phyloP scores from a whole-genome alignment of 371 early-diverging fungal species.

The Fennellomyces sp. region DNA sequence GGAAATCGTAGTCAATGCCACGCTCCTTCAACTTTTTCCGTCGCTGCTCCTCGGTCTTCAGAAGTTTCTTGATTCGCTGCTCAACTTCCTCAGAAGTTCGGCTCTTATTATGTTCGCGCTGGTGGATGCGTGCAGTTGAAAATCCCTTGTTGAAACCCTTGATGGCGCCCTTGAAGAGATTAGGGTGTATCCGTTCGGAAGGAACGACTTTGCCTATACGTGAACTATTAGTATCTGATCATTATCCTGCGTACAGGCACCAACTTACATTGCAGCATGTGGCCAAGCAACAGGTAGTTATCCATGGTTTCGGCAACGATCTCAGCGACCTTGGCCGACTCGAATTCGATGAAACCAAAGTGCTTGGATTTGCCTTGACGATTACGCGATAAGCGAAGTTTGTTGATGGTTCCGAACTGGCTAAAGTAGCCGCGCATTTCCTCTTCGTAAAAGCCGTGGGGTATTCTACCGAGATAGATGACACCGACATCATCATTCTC shows the following conservation, averaged over 20 bases:
- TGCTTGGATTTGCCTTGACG: constrained; percentile 89
- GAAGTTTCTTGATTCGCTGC: constrained; percentile 40
- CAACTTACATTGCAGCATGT: constrained; percentile 79
- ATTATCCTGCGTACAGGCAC: too few relatives aligned
- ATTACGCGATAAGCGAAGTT: constrained; percentile 83
- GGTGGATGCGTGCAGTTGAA: constrained; percentile 56
- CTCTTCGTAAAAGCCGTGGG: constrained; percentile 95
- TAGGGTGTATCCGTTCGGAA: constrained; percentile 68
- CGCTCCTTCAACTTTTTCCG: constrained; percentile 57
- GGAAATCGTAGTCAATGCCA: constrained; percentile 86
- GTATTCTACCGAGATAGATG: constrained; percentile 88
- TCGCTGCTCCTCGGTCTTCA: constrained; percentile 57
- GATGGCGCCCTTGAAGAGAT: constrained; percentile 68
- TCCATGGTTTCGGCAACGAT: constrained; percentile 96
- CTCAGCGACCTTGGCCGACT: constrained; percentile 75
- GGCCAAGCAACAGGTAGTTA: constrained; percentile 88
- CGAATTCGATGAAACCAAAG: constrained; percentile 92
- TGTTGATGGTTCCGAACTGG: constrained; percentile 89
- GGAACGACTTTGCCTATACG: constrained; percentile 61
- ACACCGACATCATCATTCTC: constrained; percentile 61
- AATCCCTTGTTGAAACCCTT: constrained; percentile 56
- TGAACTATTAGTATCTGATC: too few relatives aligned
- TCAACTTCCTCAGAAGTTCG: constrained; percentile 53
- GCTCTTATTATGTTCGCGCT: constrained; percentile 59
- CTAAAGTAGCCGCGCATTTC: constrained; percentile 88